phyloP scores from a whole-genome alignment of 2,329 filamentous ascomycete genomes.

The Penicillium sp. region DNA sequence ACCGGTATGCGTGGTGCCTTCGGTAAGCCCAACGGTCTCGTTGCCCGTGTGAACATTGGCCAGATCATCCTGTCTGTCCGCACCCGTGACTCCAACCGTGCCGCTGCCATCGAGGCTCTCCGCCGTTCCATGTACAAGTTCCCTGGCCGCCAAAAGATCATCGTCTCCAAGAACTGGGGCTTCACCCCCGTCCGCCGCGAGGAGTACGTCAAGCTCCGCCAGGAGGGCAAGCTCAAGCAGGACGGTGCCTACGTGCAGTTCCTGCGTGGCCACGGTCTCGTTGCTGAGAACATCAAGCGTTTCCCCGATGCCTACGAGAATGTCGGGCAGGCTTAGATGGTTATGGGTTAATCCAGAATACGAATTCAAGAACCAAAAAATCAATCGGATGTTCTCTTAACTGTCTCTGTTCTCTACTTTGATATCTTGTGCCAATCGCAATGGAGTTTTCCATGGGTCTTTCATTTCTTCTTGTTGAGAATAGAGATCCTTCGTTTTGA shows the following conservation, averaged over 20 bases:
- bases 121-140: slow-evolving; percentile 99
- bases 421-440: slow-evolving; percentile 21
- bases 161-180: slow-evolving; percentile 99
- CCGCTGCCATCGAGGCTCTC: slow-evolving; percentile 93
- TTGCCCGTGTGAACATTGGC: slow-evolving; percentile 99
- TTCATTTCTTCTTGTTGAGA: not conserved
- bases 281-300: slow-evolving; percentile 81
- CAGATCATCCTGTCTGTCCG: slow-evolving; percentile 97
- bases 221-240: slow-evolving; percentile 86
- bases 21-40: slow-evolving; percentile 98
- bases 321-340: slow-evolving; percentile 42
- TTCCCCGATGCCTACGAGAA: slow-evolving; percentile 80
- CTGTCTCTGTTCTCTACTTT: slow-evolving; percentile 17
- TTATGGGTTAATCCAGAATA: slow-evolving; percentile 26
- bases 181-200: slow-evolving; percentile 98
- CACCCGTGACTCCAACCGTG: slow-evolving; percentile 91
- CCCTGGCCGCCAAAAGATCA: slow-evolving; percentile 99
- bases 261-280: slow-evolving; percentile 84
- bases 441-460: slow-evolving; percentile 25
- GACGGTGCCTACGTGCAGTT: slow-evolving; percentile 99
- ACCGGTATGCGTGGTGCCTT: slow-evolving; percentile 99
- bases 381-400: slow-evolving; percentile 20
- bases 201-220: slow-evolving; percentile 94
- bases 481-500: not conserved
- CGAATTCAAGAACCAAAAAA: slow-evolving; percentile 25